Conservation (phyloP, 225 moss, liverwort and hornwort genomes). For the Marchantia paleacea region DNA sequence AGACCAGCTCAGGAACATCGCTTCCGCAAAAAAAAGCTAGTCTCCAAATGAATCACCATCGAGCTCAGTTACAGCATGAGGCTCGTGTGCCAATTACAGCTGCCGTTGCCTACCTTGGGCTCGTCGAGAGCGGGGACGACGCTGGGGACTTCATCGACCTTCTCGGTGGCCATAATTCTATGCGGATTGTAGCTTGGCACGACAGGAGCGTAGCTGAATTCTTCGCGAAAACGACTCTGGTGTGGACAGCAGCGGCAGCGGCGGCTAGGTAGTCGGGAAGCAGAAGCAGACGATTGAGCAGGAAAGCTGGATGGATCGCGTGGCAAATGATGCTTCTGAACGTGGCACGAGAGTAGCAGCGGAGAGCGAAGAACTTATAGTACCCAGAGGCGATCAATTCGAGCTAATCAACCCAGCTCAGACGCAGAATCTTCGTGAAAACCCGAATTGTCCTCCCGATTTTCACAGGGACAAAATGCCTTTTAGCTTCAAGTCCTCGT, state of each 20-base stretch:
- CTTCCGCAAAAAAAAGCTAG: neutral
- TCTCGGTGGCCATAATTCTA: constrained; percentile 16
- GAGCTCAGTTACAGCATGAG: neutral
- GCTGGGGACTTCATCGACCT: neutral
- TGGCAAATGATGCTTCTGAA: constrained; percentile 8
- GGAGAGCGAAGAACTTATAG: constrained; percentile 15
- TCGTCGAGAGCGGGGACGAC: constrained; percentile 4
- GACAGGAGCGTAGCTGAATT: neutral
- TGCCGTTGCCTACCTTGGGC: constrained; percentile 9
- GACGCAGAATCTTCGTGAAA: constrained; percentile 23
- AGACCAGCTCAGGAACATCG: neutral
- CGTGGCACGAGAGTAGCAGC: constrained; percentile 19
- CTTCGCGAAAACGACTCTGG: neutral
- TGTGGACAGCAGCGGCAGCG: neutral
- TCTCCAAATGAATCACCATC: neutral
- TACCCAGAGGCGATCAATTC: constrained; percentile 2
- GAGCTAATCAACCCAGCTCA: constrained; percentile 3
- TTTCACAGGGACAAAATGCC: constrained; percentile 14
- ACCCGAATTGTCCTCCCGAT: constrained; percentile 3
- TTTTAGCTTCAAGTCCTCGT: neutral
- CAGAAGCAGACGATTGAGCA: neutral
- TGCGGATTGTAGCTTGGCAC: neutral
- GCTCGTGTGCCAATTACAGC: neutral
- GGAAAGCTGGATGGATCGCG: constrained; percentile 13
- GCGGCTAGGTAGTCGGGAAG: neutral